Evolutionary conservation across 169 alveolate species (phyloP).

Genomic region (Plasmodium vivax): DNA sequence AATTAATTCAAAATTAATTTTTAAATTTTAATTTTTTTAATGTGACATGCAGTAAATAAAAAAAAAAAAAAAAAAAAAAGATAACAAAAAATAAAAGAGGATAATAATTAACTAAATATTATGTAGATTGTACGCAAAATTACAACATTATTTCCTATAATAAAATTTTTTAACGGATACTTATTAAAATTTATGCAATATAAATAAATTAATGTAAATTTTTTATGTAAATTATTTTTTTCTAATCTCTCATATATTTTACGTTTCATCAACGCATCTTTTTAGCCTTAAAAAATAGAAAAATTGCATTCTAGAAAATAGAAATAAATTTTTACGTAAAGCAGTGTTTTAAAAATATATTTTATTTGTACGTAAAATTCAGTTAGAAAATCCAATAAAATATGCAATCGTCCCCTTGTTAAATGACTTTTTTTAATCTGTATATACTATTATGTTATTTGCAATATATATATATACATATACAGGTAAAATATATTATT

Average conservation of each 20-base stretch:
- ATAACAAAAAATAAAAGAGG: background rate
- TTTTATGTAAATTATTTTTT: no score
- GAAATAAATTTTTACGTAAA: background rate
- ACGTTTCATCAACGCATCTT: background rate
- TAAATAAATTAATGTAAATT: no score
- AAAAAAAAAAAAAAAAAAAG: no score
- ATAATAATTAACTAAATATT: background rate
- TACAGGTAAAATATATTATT: background rate
- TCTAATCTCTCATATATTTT: no score
- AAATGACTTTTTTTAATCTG: no score
- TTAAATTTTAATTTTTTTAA: no score
- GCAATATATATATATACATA: background rate
- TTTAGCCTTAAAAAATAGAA: background rate
- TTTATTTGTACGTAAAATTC: background rate
- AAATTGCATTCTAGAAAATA: no score
- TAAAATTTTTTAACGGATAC: background rate
- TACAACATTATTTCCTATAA: background rate
- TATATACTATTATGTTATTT: background rate
- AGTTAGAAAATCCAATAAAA: background rate
- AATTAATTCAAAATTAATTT: no score
- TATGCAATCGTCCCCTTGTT: background rate
- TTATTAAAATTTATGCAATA: background rate
- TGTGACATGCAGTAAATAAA: no score
- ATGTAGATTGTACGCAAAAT: background rate
- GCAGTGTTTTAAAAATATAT: background rate